Conservation (phyloP, 257 asterid genomes). For the Plectranthus barbatus region DNA sequence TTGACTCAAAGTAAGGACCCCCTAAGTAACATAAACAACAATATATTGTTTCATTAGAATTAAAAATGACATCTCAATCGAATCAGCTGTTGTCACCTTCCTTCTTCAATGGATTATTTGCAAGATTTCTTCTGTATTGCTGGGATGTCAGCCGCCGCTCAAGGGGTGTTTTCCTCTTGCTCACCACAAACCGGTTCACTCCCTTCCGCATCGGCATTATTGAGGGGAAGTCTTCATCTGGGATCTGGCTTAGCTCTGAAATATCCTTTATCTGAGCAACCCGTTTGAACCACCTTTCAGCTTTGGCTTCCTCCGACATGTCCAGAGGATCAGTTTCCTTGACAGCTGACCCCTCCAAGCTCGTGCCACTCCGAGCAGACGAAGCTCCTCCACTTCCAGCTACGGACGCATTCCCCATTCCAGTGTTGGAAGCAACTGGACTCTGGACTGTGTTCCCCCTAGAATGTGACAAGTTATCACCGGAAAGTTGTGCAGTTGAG, state of each 20-base stretch:
- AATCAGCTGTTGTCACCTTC: slow-evolving; percentile 29
- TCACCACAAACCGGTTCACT: slow-evolving; percentile 87
- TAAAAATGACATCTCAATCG: not conserved
- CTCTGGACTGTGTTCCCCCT: slow-evolving; percentile 12
- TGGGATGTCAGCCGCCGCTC: slow-evolving; percentile 87
- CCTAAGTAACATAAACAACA: too few species aligned
- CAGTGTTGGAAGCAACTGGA: slow-evolving; percentile 10
- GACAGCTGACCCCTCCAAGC: slow-evolving; percentile 81
- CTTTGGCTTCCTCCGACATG: slow-evolving; percentile 97
- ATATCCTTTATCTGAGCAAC: slow-evolving; percentile 91
- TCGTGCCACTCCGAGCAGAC: slow-evolving; percentile 45
- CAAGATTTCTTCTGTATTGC: slow-evolving; percentile 62
- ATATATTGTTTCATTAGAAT: not conserved
- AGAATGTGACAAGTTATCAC: slow-evolving; percentile 1
- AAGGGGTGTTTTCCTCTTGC: slow-evolving; percentile 89
- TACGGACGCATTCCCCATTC: slow-evolving; percentile 7
- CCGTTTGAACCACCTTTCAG: slow-evolving; percentile 92
- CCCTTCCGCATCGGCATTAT: slow-evolving; percentile 98
- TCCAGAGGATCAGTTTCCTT: slow-evolving; percentile 70
- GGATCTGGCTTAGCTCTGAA: slow-evolving; percentile 87
- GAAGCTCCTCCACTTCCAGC: slow-evolving; percentile 11
- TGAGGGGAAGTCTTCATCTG: slow-evolving; percentile 92
- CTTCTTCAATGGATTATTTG: slow-evolving; percentile 42
- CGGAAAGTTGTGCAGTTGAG: slow-evolving; percentile 15
- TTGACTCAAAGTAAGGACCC: too few species aligned